Base-by-base conservation (phyloP, 768 basidiomycete genomes). In the Tricholoma terreum region DNA sequence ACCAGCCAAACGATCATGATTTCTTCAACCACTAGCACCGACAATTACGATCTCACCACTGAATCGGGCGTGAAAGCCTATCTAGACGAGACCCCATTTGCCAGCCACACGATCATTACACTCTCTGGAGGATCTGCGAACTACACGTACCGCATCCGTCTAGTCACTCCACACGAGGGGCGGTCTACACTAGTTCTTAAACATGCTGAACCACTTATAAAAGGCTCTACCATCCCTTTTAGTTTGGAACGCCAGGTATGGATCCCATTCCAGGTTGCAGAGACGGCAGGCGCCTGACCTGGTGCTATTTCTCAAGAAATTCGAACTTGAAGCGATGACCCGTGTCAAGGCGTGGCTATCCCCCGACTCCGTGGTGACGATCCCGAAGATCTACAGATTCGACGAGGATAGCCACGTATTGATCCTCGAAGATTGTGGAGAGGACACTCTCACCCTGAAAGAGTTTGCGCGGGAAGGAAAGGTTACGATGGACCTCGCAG, bases 391-490 rank as follows among this genome's bases (percentile, higher is more conserved):
- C 14, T 71, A 80, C 62, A 67, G 74, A 33, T 79, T 81, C 63
- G 86, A 89, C 61, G 66, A 76, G 38, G 71, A 69, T 22, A 73
- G 66, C 9, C 73, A 80, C 58, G 80, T 78, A 12, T 75, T 88
- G 36, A 77, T 89, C 64, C 85, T 88, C 77, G 82, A 85, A 45
- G 87, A 89, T 57, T 77, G 75, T 52, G 86, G 87, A 3, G 66
- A 64, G 31, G 61, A 63, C 17, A 59, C 68, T 22, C 57, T 71
- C 11, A 71, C 73, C 1, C 73, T 84, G 55, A 83, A 84, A 63
- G 69, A 68, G 3, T 72, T 71, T 59, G 65, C 75, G 64, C 58
- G 69, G 36, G 67, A 72, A 31, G 74, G 75, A 33, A 60, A 57
- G 4, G 71, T 71, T 3, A 59, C 73, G 1, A 48, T 69, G 2